Evolutionary conservation across 345 rosid species (phyloP), one percentile per base, ranked within the genome.

Genomic region (Rhizophora apiculata): DNA sequence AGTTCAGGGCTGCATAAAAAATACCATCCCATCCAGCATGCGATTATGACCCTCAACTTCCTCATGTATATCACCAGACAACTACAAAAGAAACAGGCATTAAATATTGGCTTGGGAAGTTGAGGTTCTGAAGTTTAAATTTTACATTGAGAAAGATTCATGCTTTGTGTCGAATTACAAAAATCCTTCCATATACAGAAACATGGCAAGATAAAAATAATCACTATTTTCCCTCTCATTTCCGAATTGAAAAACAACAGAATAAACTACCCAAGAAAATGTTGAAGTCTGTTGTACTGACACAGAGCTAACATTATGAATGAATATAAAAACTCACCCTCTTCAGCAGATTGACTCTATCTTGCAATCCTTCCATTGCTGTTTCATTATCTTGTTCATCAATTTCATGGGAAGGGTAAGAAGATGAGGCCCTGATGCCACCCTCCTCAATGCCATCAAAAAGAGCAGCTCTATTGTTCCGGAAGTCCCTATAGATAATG

Each of bases 381-480:
- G 85, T 85, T 65, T 94, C 97, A 69, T 94, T 94, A 53, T 88
- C 98, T 74, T 91, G 97, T 82, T 91, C 97, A 56, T 91, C 85
- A 74, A 91, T 94, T 80, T 89, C 98, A 67, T 89, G 96, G 22
- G 91, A 80, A 60, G 89, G 85, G 83, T 88, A 94, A 36, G 91
- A 84, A 76, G 98, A 77, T 5, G 90, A 78, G 39, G 95, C 95
- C 82, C 97, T 86, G 71, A 94, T 89, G 77, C 98, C 97, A 76
- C 97, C 97, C 78, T 91, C 98, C 80, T 89, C 98, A 16, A 91
- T 87, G 63, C 96, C 96, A 81, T 94, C 96, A 81, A 91, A 94
- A 52, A 91, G 93, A 49, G 90, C 79, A 63, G 83, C 78, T 81
- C 89, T 89, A 68, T 74, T 83, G 71, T 82, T 86, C 39, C 91